A percentile compares a stretch with the other conserved stretches of the same genome.
phyloP scores from a whole-genome alignment of 306 rosid species.

The Mimosa bimucronata region DNA sequence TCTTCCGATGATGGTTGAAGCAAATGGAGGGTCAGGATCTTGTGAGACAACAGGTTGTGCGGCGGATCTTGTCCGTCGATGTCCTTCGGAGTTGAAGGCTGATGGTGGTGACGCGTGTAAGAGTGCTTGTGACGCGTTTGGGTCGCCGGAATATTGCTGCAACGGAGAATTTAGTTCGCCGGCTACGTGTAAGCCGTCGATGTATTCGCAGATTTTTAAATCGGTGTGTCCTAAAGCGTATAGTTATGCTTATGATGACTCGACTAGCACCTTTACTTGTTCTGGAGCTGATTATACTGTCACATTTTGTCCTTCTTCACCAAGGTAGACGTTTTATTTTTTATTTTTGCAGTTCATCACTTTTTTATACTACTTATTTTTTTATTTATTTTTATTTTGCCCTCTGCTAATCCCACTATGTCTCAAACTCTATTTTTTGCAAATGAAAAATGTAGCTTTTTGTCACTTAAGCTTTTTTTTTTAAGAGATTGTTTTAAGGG shows the following conservation, averaged over 20 bases:
- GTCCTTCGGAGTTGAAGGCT: slow-evolving; percentile 71
- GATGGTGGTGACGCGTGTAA: slow-evolving; percentile 75
- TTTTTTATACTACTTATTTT: background rate
- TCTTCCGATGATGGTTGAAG: slow-evolving; percentile 71
- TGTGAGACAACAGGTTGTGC: slow-evolving; percentile 75
- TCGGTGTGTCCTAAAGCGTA: slow-evolving; percentile 79
- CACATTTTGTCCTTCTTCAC: slow-evolving; percentile 73
- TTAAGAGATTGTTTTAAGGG: too few relatives aligned
- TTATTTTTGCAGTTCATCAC: background rate
- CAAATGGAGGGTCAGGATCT: slow-evolving; percentile 60
- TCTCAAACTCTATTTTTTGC: background rate
- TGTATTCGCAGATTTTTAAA: slow-evolving; percentile 74
- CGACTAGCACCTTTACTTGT: slow-evolving; percentile 78
- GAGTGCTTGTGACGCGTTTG: slow-evolving; percentile 88
- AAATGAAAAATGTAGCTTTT: background rate
- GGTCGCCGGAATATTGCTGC: slow-evolving; percentile 75
- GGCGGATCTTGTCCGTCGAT: slow-evolving; percentile 63
- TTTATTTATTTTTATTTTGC: background rate
- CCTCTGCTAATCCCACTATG: background rate
- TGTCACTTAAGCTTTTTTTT: too few relatives aligned
- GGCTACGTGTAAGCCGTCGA: slow-evolving; percentile 60
- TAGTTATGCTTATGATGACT: slow-evolving; percentile 88
- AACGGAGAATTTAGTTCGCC: slow-evolving; percentile 67
- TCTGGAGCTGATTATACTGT: slow-evolving; percentile 65
- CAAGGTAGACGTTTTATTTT: slow-evolving; percentile 49